Evolutionary conservation across 2,329 filamentous ascomycete genomes (phyloP).

Genomic region (Aspergillus texensis): DNA sequence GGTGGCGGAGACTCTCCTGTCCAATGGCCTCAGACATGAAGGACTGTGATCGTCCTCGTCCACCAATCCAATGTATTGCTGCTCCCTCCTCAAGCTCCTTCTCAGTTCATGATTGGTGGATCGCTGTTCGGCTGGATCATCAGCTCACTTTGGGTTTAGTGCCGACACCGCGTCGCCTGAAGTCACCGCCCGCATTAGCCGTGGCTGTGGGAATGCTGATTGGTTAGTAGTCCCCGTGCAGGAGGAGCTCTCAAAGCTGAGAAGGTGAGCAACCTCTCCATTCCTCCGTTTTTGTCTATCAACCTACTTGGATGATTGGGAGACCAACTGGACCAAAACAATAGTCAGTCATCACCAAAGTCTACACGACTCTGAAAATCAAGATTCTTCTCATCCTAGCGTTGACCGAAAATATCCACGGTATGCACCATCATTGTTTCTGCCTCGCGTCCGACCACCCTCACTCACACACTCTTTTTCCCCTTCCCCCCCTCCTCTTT

Average conservation of each 20-base stretch:
- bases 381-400: background rate
- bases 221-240: constrained; percentile 8
- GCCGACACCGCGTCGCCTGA: constrained; percentile 6
- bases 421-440: constrained; percentile 4
- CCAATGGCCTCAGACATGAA: constrained; percentile 21
- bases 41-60: background rate
- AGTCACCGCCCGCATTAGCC: constrained; percentile 4
- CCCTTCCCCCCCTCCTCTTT: background rate
- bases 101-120: constrained; percentile 13
- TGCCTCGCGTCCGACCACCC: background rate
- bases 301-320: background rate
- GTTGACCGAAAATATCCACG: background rate
- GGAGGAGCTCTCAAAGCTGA: background rate
- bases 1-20: constrained; percentile 21
- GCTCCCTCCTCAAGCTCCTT: background rate
- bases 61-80: constrained; percentile 23
- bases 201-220: constrained; percentile 3
- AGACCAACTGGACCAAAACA: background rate
- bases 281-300: constrained; percentile 1
- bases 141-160: constrained; percentile 21
- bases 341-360: background rate
- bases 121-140: constrained; percentile 4
- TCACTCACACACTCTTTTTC: constrained; percentile 1
- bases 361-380: background rate
- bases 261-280: constrained; percentile 5